A percentile compares a stretch with the other conserved stretches of the same genome.
phyloP scores from a whole-genome alignment of 345 rosid genomes.

The Lumnitzera racemosa region DNA sequence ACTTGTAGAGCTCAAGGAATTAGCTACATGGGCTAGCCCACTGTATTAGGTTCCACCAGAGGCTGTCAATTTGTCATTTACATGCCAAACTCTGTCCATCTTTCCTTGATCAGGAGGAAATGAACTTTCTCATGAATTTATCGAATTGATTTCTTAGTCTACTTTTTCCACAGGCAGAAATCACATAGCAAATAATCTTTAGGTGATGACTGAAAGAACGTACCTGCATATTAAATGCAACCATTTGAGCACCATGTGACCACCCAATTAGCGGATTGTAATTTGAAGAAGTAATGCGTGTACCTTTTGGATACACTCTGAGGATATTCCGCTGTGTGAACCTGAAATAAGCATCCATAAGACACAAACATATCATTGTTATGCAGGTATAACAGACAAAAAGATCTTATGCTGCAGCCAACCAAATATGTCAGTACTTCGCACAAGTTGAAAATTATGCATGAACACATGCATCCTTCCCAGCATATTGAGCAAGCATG shows the following conservation, averaged over 20 bases:
- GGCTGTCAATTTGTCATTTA: too few relatives aligned
- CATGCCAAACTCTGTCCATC: too few relatives aligned
- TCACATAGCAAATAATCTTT: conserved; percentile 7
- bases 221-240: conserved; percentile 95
- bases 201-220: conserved; percentile 16
- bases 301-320: conserved; percentile 86
- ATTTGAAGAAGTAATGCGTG: conserved; percentile 78
- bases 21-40: too few relatives aligned
- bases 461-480: too few relatives aligned
- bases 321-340: conserved; percentile 81
- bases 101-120: too few relatives aligned
- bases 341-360: conserved; percentile 27
- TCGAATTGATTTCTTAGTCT: not conserved
- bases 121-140: not conserved
- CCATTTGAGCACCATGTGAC: conserved; percentile 99
- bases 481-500: too few relatives aligned
- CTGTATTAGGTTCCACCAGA: too few relatives aligned
- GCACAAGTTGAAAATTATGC: too few relatives aligned
- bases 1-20: too few relatives aligned
- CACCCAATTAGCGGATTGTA: conserved; percentile 84
- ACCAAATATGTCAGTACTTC: too few relatives aligned
- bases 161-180: not conserved
- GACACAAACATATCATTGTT: conserved; percentile 1
- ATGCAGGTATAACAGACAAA: not conserved
- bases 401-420: not conserved